These are phyloP conservation scores for Cyclocybe aegerita DNA, from an alignment of 768 basidiomycete species.

Conservation along the genomic window DNA sequence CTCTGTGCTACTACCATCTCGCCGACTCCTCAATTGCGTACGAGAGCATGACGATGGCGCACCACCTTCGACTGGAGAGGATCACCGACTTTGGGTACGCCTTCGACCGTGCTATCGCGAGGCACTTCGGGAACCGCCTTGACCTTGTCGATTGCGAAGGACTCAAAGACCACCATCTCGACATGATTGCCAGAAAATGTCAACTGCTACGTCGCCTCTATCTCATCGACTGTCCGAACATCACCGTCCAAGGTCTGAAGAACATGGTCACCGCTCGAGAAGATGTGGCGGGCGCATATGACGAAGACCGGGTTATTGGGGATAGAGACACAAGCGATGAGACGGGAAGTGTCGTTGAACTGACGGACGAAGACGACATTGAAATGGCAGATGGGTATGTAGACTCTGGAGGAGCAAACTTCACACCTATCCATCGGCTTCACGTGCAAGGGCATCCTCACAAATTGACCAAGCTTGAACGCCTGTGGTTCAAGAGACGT, in stretches of 20 bases:
- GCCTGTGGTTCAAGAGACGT: background rate
- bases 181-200: background rate
- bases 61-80: slow-evolving; percentile 4
- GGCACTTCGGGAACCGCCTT: slow-evolving; percentile 3
- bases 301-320: background rate
- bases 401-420: background rate
- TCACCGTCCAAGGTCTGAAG: background rate
- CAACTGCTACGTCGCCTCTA: background rate
- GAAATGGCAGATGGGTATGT: background rate
- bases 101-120: background rate
- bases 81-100: background rate
- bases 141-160: slow-evolving; percentile 1
- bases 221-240: background rate
- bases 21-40: background rate
- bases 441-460: background rate
- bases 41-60: background rate
- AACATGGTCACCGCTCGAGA: background rate
- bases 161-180: background rate
- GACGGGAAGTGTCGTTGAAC: background rate
- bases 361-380: background rate
- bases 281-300: background rate
- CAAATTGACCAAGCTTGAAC: background rate
- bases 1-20: slow-evolving; percentile 1
- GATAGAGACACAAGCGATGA: too few species aligned
- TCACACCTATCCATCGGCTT: background rate